These are phyloP conservation scores for Yamadazyma blattariae DNA, from an alignment of 1,139 yeast species.

Conservation along the genomic window DNA sequence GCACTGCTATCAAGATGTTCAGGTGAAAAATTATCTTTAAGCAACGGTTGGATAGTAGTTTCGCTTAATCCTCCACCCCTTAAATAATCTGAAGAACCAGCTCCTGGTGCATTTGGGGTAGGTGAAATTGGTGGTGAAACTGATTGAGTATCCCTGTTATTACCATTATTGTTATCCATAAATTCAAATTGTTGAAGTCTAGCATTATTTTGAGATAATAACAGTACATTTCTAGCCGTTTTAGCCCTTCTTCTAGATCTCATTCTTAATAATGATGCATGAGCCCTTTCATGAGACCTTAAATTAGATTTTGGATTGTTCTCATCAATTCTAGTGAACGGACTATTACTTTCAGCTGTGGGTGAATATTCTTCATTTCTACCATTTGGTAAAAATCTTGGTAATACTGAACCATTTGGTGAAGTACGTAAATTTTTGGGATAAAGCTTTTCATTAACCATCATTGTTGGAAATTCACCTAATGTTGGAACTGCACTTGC, in stretches of 20 bases:
- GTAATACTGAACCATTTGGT: slow-evolving; percentile 9
- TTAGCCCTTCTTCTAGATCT: slow-evolving; percentile 57
- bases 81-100: slow-evolving; percentile 4
- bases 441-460: slow-evolving; percentile 24
- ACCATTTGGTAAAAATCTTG: slow-evolving; percentile 8
- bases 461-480: slow-evolving; percentile 45
- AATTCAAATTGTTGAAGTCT: slow-evolving; percentile 23
- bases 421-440: slow-evolving; percentile 16
- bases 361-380: slow-evolving; percentile 4
- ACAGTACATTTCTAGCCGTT: slow-evolving; percentile 34
- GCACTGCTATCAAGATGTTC: slow-evolving; percentile 3
- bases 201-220: slow-evolving; percentile 22
- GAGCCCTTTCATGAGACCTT: slow-evolving; percentile 60
- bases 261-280: slow-evolving; percentile 64
- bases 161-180: slow-evolving; percentile 4
- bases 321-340: slow-evolving; percentile 15
- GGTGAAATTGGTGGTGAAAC: slow-evolving; percentile 18
- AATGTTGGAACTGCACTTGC: slow-evolving; percentile 38
- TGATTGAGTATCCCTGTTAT: slow-evolving; percentile 10
- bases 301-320: slow-evolving; percentile 29
- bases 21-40: slow-evolving; percentile 4
- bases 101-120: slow-evolving; percentile 8
- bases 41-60: slow-evolving; percentile 2
- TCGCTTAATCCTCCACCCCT: slow-evolving; percentile 3
- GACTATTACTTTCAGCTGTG: slow-evolving; percentile 1